phyloP scores from a whole-genome alignment of 768 basidiomycete genomes.

The Lenzites betulinus region DNA sequence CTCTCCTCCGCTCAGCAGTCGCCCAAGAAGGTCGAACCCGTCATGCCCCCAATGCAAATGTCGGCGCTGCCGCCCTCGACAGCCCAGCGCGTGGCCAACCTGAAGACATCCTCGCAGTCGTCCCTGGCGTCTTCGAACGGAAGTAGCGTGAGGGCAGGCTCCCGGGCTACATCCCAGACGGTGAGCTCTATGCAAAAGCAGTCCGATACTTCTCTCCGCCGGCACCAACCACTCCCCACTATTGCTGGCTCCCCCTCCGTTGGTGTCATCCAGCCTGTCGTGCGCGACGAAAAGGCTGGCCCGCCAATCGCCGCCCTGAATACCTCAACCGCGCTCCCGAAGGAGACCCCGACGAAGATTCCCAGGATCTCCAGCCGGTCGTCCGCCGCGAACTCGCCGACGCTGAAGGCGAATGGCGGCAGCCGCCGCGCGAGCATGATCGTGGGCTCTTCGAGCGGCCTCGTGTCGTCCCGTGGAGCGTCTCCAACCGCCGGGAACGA shows the following conservation, averaged over 20 bases:
- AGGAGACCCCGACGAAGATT: constrained; percentile 92
- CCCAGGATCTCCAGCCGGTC: constrained; percentile 88
- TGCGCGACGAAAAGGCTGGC: constrained; percentile 58
- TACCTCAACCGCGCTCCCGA: constrained; percentile 52
- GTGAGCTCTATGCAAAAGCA: constrained; percentile 87
- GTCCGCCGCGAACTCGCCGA: constrained; percentile 73
- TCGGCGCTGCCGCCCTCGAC: constrained; percentile 80
- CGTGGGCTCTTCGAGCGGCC: constrained; percentile 41
- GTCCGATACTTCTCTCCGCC: constrained; percentile 79
- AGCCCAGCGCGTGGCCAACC: constrained; percentile 80
- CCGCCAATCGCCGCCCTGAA: constrained; percentile 57
- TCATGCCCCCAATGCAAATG: constrained; percentile 91
- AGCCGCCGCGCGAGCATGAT: constrained; percentile 70
- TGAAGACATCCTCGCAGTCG: constrained; percentile 58
- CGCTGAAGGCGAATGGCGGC: constrained; percentile 51
- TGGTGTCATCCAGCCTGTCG: constrained; percentile 54
- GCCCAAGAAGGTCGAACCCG: constrained; percentile 67
- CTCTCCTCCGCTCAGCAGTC: constrained; percentile 69
- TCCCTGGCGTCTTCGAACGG: constrained; percentile 46
- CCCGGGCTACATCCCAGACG: constrained; percentile 78
- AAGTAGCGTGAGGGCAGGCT: constrained; percentile 48
- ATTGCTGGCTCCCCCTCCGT: constrained; percentile 95
- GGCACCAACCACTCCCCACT: constrained; percentile 77
- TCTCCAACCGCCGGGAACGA: constrained; percentile 56
- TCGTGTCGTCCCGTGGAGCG: constrained; percentile 57